Evolutionary conservation across 1,284 basidiomycete species (phyloP).

Genomic region (Pseudozyma tsukubaensis): DNA sequence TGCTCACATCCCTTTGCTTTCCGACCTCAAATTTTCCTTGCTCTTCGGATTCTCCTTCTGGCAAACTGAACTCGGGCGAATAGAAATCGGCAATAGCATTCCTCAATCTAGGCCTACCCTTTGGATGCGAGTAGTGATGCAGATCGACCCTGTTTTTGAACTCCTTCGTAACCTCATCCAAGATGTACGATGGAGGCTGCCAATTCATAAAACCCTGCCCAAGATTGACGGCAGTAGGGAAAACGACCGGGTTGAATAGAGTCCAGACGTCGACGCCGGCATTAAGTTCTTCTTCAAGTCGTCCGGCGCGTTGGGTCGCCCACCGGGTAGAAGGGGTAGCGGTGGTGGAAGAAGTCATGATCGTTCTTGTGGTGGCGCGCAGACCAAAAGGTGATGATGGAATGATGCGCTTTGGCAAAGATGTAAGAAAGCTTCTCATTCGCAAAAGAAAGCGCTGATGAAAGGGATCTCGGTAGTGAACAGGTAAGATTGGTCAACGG

Average conservation of each 20-base stretch:
- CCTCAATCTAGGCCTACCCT: conserved; percentile 60
- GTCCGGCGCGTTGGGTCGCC: conserved; percentile 38
- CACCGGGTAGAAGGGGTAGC: conserved; percentile 32
- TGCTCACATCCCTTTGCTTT: conserved; percentile 40
- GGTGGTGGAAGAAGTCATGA: conserved; percentile 27
- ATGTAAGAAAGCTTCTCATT: conserved; percentile 22
- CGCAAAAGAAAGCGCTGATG: background rate
- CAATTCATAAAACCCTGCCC: conserved; percentile 69
- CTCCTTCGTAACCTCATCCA: conserved; percentile 46
- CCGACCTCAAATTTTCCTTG: conserved; percentile 38
- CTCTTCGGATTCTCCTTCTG: conserved; percentile 29
- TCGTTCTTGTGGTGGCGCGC: conserved; percentile 9
- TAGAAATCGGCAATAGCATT: conserved; percentile 58
- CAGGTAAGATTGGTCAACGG: too few species aligned
- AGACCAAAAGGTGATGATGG: background rate
- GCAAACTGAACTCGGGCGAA: conserved; percentile 49
- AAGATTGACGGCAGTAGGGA: conserved; percentile 66
- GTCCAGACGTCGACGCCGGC: conserved; percentile 66
- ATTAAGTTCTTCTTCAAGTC: conserved; percentile 55
- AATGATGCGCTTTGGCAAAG: conserved; percentile 5
- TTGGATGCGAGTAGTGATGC: conserved; percentile 67
- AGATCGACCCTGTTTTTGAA: conserved; percentile 53
- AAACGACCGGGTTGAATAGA: conserved; percentile 64
- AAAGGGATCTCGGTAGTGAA: too few species aligned
- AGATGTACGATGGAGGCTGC: conserved; percentile 59